These are phyloP conservation scores for Tylopilus sp. DNA, from an alignment of 1,284 basidiomycete species.

Conservation along the genomic window DNA sequence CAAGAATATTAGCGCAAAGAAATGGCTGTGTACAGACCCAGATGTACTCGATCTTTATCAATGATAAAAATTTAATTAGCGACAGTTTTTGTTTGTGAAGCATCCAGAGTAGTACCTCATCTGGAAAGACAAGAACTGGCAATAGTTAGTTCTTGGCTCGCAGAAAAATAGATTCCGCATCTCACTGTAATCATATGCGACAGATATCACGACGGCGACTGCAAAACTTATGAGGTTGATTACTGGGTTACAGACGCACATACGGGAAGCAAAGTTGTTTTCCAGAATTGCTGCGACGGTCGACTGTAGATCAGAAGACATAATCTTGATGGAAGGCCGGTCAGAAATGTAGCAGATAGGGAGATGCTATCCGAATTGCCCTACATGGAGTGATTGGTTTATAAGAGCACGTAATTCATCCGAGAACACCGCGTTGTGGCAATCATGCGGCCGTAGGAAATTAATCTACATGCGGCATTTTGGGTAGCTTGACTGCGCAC, in stretches of 20 bases:
- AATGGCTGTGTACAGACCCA: neutral
- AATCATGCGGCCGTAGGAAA: too few species aligned
- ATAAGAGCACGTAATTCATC: too few species aligned
- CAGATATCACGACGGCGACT: constrained; percentile 1
- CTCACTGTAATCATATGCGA: neutral
- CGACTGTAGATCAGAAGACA: too few species aligned
- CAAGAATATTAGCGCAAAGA: neutral
- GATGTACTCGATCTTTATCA: neutral
- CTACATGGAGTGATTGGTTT: too few species aligned
- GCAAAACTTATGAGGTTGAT: neutral
- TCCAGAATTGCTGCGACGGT: neutral
- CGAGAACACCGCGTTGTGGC: too few species aligned
- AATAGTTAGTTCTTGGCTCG: neutral
- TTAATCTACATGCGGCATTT: too few species aligned
- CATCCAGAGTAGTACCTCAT: neutral
- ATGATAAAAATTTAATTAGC: neutral
- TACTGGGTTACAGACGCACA: neutral
- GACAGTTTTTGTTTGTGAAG: neutral
- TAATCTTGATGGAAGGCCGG: too few species aligned
- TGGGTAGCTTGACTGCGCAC: too few species aligned
- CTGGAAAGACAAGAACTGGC: neutral
- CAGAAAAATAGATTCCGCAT: neutral
- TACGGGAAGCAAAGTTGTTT: too few species aligned
- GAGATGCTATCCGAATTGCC: too few species aligned
- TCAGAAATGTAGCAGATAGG: too few species aligned